Conservation (phyloP, 2,329 filamentous ascomycete genomes). For the Aspergillus sp. region DNA sequence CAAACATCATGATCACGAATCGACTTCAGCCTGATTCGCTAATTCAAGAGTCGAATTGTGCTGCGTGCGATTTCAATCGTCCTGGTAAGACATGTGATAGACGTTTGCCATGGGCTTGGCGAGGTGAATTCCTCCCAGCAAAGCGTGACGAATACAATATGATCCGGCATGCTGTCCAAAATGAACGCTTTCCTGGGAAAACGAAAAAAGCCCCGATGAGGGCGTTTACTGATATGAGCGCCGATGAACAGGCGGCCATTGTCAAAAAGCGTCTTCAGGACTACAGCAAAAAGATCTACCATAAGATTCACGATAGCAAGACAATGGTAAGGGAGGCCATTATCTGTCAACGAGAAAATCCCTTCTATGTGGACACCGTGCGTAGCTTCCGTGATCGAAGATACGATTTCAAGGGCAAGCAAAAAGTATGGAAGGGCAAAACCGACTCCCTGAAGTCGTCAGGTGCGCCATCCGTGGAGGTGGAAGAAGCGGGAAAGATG, state of each 20-base stretch:
- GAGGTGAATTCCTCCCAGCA: slow-evolving; percentile 93
- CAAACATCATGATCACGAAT: slow-evolving; percentile 99
- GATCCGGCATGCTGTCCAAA: slow-evolving; percentile 88
- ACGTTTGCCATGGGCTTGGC: slow-evolving; percentile 93
- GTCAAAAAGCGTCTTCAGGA: slow-evolving; percentile 85
- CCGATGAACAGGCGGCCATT: slow-evolving; percentile 77
- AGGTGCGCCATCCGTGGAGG: slow-evolving; percentile 71
- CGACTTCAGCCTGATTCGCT: slow-evolving; percentile 97
- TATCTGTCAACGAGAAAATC: slow-evolving; percentile 96
- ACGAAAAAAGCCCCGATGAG: slow-evolving; percentile 67
- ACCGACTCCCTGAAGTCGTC: slow-evolving; percentile 80
- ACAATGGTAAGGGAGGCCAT: slow-evolving; percentile 94
- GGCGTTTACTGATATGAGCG: slow-evolving; percentile 75
- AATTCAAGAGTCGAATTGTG: slow-evolving; percentile 94
- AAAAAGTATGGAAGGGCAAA: slow-evolving; percentile 98
- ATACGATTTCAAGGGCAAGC: slow-evolving; percentile 97
- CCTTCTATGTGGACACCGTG: slow-evolving; percentile 97
- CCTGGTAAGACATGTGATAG: slow-evolving; percentile 97
- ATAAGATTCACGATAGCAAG: slow-evolving; percentile 95
- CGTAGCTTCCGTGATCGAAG: slow-evolving; percentile 93
- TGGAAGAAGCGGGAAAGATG: slow-evolving; percentile 98
- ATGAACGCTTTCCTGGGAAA: slow-evolving; percentile 86
- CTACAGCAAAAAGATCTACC: slow-evolving; percentile 98
- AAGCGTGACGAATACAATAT: slow-evolving; percentile 99
- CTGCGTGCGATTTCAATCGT: slow-evolving; percentile 96